These are phyloP conservation scores for Microascus cirrosus DNA, from an alignment of 2,329 filamentous ascomycete species.

Conservation along the genomic window DNA sequence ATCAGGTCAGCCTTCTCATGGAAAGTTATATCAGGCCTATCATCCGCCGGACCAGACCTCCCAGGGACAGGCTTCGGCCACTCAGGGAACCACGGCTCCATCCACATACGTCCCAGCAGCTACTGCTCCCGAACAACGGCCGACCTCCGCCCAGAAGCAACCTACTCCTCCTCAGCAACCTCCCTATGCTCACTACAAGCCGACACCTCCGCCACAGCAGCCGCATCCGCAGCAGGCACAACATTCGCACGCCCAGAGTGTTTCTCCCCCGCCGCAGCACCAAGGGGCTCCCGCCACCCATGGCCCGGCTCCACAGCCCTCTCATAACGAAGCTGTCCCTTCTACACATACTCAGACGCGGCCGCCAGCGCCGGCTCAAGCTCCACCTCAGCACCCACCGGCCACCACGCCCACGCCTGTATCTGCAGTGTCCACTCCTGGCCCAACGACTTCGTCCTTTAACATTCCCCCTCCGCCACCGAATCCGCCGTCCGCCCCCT, in stretches of 20 bases:
- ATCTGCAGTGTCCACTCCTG: neutral
- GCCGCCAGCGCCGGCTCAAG: neutral
- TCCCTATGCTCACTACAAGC: neutral
- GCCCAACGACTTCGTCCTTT: neutral
- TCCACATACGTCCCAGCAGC: neutral
- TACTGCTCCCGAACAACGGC: neutral
- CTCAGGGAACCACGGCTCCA: neutral
- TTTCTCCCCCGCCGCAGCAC: neutral
- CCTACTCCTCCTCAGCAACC: slow-evolving; percentile 1
- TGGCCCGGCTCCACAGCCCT: neutral
- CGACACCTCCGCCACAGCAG: neutral
- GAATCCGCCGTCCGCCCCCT: neutral
- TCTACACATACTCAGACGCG: neutral
- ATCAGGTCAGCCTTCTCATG: neutral
- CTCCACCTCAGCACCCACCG: neutral
- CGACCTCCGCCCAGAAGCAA: neutral
- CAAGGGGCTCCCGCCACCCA: neutral
- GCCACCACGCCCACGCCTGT: neutral
- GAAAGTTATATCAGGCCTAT: neutral
- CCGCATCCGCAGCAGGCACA: neutral
- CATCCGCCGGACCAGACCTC: neutral
- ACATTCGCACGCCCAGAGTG: neutral
- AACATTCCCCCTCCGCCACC: neutral
- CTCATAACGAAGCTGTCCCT: neutral
- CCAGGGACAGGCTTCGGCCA: neutral